These are phyloP conservation scores for Prinsepia uniflora DNA, from an alignment of 306 rosid species.

Conservation along the genomic window DNA sequence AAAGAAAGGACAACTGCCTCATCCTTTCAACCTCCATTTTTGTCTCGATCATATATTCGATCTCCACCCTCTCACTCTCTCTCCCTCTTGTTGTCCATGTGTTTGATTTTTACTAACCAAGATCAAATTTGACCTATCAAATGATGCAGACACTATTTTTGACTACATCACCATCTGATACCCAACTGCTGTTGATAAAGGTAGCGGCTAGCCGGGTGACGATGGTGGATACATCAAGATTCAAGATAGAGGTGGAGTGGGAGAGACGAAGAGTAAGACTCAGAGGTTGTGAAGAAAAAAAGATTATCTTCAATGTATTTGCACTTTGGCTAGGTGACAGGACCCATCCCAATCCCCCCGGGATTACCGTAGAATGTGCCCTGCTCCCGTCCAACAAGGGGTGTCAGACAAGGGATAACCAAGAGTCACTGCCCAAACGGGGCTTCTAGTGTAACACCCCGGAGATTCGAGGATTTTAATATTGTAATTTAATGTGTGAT, in stretches of 20 bases:
- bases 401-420: too few species aligned
- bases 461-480: too few species aligned
- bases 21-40: slow-evolving; percentile 54
- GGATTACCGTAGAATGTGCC: too few species aligned
- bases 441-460: too few species aligned
- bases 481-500: too few species aligned
- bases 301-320: too few species aligned
- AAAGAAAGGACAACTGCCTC: slow-evolving; percentile 41
- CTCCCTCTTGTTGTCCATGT: neutral
- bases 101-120: neutral
- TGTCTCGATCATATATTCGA: neutral
- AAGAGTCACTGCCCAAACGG: too few species aligned
- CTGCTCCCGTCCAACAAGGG: too few species aligned
- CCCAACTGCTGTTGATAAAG: slow-evolving; percentile 8
- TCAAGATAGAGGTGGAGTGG: slow-evolving; percentile 9
- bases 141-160: slow-evolving; percentile 14
- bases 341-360: too few species aligned
- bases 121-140: slow-evolving; percentile 18
- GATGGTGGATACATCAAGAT: too few species aligned
- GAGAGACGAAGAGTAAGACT: neutral
- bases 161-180: slow-evolving; percentile 26
- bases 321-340: too few species aligned
- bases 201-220: neutral
- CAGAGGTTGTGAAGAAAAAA: neutral
- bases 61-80: neutral